A percentile compares a stretch with the other conserved stretches of the same genome.
Conservation (phyloP, 805 yeast species). For the Saccharomycopsis sp. region DNA sequence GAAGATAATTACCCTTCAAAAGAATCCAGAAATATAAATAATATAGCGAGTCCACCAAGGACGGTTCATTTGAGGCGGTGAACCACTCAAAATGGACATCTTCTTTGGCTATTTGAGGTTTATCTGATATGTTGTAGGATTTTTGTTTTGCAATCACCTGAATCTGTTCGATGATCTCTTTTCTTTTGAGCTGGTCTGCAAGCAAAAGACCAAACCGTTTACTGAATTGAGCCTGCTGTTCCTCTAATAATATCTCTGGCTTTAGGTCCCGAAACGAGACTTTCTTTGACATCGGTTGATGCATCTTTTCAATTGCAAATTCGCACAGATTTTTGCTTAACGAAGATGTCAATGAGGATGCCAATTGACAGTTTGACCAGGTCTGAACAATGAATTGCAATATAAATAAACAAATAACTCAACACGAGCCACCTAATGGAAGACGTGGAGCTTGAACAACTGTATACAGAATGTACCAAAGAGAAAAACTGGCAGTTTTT, state of each 20-base stretch:
- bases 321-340: too few species aligned
- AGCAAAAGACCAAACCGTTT: constrained; percentile 9
- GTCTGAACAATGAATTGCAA: too few species aligned
- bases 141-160: constrained; percentile 17
- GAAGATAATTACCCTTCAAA: constrained; percentile 16
- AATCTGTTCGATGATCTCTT: constrained; percentile 16
- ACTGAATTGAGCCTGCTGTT: background rate
- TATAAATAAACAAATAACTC: background rate
- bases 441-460: background rate
- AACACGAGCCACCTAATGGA: background rate
- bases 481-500: background rate
- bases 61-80: constrained; percentile 17
- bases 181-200: constrained; percentile 18
- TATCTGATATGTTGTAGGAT: constrained; percentile 8
- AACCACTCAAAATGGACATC: constrained; percentile 18
- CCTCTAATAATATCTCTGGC: background rate
- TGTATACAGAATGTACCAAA: background rate
- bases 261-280: background rate
- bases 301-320: background rate
- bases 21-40: constrained; percentile 21
- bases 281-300: background rate
- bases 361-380: too few species aligned
- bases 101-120: constrained; percentile 16
- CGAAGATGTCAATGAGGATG: too few species aligned
- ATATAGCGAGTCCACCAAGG: constrained; percentile 16